phyloP scores from a whole-genome alignment of 1,284 basidiomycete genomes.

The Boletus nobilissimus region DNA sequence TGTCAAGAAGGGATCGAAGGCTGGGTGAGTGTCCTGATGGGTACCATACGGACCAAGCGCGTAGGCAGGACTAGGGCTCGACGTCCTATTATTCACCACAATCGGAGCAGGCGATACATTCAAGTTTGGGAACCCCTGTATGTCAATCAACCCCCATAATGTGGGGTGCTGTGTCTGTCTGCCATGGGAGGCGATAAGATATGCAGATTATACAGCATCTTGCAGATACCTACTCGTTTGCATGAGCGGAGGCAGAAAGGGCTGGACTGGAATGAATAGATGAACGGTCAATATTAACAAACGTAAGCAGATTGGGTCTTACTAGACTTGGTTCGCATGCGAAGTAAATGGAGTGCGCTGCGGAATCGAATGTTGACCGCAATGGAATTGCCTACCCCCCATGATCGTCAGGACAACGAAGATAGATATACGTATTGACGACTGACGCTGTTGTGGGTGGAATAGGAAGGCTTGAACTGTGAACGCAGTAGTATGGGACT shows the following conservation, averaged over 20 bases:
- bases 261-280: not conserved
- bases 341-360: not conserved
- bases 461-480: not conserved
- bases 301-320: not conserved
- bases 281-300: not conserved
- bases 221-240: not conserved
- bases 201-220: too few relatives aligned
- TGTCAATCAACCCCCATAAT: not conserved
- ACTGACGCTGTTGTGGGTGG: not conserved
- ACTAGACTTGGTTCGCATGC: constrained; percentile 2
- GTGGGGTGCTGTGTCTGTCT: not conserved
- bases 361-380: not conserved
- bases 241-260: not conserved
- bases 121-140: not conserved
- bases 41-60: not conserved
- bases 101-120: too few relatives aligned
- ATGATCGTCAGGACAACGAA: not conserved
- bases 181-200: not conserved
- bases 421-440: not conserved
- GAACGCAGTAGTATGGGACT: not conserved
- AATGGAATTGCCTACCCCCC: too few relatives aligned
- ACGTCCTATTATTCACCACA: not conserved
- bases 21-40: not conserved
- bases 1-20: not conserved
- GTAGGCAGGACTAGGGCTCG: not conserved